Evolutionary conservation across 768 basidiomycete species (phyloP).

Genomic region (Tricholomella constricta): DNA sequence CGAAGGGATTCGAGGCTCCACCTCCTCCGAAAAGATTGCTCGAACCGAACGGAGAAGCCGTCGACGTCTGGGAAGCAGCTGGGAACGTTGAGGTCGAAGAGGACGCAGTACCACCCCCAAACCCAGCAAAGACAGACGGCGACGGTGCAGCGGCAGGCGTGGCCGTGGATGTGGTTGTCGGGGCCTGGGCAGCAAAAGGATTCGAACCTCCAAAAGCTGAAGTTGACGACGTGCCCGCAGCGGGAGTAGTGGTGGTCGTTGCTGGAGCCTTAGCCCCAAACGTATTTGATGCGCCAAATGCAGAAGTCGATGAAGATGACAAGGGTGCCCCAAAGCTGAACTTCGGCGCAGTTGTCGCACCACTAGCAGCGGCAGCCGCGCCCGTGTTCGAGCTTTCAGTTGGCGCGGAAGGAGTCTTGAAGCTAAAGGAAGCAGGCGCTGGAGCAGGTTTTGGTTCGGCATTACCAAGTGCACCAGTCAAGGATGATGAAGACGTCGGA

Average conservation of each 20-base stretch:
- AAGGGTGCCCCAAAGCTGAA: slow-evolving; percentile 14
- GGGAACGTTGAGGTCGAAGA: neutral
- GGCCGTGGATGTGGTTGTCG: neutral
- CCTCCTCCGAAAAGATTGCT: slow-evolving; percentile 8
- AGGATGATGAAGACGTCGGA: slow-evolving; percentile 15
- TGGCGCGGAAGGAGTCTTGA: slow-evolving; percentile 18
- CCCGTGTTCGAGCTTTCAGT: slow-evolving; percentile 7
- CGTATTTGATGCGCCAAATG: slow-evolving; percentile 9
- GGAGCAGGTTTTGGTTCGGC: slow-evolving; percentile 25
- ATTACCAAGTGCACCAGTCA: slow-evolving; percentile 22
- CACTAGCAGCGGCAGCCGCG: neutral
- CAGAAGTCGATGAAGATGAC: neutral
- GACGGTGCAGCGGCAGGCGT: slow-evolving; percentile 1
- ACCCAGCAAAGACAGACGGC: slow-evolving; percentile 9
- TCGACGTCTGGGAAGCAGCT: neutral
- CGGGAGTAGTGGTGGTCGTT: neutral
- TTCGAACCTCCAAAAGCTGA: neutral
- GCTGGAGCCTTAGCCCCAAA: slow-evolving; percentile 8
- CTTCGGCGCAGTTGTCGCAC: slow-evolving; percentile 11
- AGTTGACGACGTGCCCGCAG: neutral
- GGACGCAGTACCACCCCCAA: slow-evolving; percentile 4
- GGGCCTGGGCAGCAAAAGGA: neutral
- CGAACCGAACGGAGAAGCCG: slow-evolving; percentile 4
- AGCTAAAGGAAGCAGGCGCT: slow-evolving; percentile 23
- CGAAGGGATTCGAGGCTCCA: neutral